phyloP scores from a whole-genome alignment of 495 filamentous ascomycete genomes.

The Delitschia confertaspora region DNA sequence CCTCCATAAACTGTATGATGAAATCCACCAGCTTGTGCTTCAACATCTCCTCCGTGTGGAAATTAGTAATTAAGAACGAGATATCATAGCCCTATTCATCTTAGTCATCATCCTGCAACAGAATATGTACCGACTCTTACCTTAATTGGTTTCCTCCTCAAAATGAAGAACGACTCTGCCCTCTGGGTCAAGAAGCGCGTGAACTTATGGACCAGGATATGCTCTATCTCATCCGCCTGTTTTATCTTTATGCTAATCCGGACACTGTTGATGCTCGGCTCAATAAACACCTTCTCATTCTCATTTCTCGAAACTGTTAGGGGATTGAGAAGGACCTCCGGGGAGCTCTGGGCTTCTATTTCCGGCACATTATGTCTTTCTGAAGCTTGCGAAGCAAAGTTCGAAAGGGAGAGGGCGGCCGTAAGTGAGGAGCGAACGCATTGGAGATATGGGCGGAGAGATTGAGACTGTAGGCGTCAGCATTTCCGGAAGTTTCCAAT shows the following conservation, averaged over 20 bases:
- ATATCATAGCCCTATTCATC: conserved; percentile 83
- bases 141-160: conserved; percentile 90
- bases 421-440: conserved; percentile 90
- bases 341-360: conserved; percentile 83
- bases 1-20: conserved; percentile 98
- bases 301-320: conserved; percentile 84
- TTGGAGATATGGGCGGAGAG: conserved; percentile 92
- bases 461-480: conserved; percentile 69
- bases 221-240: conserved; percentile 97
- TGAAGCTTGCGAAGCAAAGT: conserved; percentile 93
- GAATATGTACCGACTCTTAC: conserved; percentile 39
- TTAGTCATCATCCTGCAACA: conserved; percentile 3
- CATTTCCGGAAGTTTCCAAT: conserved; percentile 1
- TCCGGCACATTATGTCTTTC: conserved; percentile 98
- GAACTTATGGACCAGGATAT: conserved; percentile 96
- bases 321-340: conserved; percentile 91
- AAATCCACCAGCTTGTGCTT: conserved; percentile 99
- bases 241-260: conserved; percentile 96
- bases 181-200: conserved; percentile 91
- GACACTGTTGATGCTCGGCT: conserved; percentile 92
- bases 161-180: conserved; percentile 94
- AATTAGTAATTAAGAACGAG: conserved; percentile 96
- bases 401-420: conserved; percentile 86
- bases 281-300: conserved; percentile 87
- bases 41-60: conserved; percentile 94